Percentiles rank a stretch among this genome's conserved stretches.
Conservation (phyloP, 2,329 filamentous ascomycete species). For the Paraphoma chrysanthemicola region DNA sequence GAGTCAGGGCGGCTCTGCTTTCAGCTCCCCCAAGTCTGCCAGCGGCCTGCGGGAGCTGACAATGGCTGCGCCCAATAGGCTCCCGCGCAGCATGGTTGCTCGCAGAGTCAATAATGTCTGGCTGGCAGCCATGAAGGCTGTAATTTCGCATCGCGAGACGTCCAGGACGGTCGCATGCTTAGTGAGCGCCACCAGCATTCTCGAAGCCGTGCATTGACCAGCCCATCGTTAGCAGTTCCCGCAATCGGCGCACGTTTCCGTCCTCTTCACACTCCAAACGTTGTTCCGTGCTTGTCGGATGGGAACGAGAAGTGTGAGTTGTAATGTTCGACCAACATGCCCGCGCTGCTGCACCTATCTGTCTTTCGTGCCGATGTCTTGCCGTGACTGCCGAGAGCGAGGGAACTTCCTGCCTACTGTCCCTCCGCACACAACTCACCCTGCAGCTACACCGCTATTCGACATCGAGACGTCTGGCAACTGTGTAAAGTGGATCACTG, state of each 20-base stretch:
- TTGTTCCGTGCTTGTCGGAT: too few relatives aligned
- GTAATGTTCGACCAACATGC: too few relatives aligned
- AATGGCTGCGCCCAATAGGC: background rate
- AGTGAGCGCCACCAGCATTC: constrained; percentile 20
- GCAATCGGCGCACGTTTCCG: constrained; percentile 10
- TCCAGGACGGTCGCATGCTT: constrained; percentile 14
- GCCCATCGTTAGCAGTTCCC: constrained; percentile 5
- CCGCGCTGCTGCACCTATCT: too few relatives aligned
- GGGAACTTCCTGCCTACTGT: background rate
- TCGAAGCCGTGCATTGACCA: constrained; percentile 13
- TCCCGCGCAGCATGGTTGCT: background rate
- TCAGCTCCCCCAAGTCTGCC: constrained; percentile 3
- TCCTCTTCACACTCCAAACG: background rate
- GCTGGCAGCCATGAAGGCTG: constrained; percentile 1
- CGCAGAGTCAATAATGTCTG: background rate
- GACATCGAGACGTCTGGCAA: background rate
- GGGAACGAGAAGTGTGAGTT: too few relatives aligned
- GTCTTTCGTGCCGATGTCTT: too few relatives aligned
- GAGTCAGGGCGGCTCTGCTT: constrained; percentile 4
- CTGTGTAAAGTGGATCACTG: constrained; percentile 8
- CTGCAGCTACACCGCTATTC: background rate
- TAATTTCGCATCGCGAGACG: constrained; percentile 23
- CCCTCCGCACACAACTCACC: background rate
- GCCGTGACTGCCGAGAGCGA: background rate
- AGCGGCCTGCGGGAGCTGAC: background rate